Percentiles rank a stretch among this genome's conserved stretches.
Conservation (phyloP, 192 early-diverging fungal species). For the Podila verticillata region DNA sequence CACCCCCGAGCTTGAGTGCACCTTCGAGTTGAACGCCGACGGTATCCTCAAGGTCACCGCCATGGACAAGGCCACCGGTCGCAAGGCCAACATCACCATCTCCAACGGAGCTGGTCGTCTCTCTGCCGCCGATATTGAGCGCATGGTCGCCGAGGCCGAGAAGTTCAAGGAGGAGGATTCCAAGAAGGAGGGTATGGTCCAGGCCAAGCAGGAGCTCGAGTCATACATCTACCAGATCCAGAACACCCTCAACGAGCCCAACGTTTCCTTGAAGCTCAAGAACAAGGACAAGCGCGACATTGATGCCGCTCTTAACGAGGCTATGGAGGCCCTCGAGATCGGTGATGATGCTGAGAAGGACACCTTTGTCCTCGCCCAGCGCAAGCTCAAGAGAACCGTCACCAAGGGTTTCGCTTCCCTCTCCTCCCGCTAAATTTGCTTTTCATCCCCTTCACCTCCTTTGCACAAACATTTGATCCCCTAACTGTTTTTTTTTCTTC, state of each 20-base stretch:
- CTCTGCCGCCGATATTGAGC: constrained; percentile 90
- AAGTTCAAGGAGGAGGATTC: constrained; percentile 85
- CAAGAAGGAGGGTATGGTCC: constrained; percentile 75
- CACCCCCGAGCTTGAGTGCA: constrained; percentile 83
- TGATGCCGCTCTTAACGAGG: constrained; percentile 79
- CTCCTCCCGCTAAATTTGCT: constrained; percentile 22
- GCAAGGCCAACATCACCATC: constrained; percentile 93
- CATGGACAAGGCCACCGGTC: constrained; percentile 91
- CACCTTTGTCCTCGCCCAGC: constrained; percentile 69
- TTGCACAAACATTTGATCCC: too few relatives aligned
- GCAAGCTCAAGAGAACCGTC: constrained; percentile 76
- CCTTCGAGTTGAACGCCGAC: constrained; percentile 86
- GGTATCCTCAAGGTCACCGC: constrained; percentile 92
- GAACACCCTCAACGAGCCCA: constrained; percentile 73
- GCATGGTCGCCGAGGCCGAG: constrained; percentile 93
- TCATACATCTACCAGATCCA: constrained; percentile 78
- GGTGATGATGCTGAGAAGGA: constrained; percentile 68
- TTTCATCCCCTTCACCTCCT: neutral
- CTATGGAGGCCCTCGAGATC: constrained; percentile 78
- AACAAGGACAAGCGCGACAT: constrained; percentile 75
- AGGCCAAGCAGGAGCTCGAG: constrained; percentile 87
- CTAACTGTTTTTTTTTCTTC: too few relatives aligned
- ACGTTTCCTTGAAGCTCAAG: constrained; percentile 77
- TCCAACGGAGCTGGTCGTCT: constrained; percentile 93
- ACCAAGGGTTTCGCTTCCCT: constrained; percentile 71